phyloP scores from a whole-genome alignment of 1,284 basidiomycete species.

The Schizophyllum commune region DNA sequence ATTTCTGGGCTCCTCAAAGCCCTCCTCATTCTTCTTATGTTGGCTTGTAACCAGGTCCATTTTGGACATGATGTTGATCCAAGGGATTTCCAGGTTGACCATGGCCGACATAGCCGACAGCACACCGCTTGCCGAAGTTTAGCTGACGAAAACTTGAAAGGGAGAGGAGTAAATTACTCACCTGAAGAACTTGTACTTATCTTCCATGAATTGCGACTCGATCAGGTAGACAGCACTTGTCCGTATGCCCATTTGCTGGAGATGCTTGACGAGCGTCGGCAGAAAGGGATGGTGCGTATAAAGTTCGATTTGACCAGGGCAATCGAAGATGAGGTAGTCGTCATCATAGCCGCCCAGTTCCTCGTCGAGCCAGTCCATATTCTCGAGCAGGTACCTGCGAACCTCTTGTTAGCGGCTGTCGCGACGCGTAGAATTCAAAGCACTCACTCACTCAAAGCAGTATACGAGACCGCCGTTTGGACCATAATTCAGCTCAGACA shows the following conservation, averaged over 20 bases:
- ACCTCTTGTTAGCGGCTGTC: slow-evolving; percentile 1
- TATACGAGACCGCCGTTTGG: slow-evolving; percentile 97
- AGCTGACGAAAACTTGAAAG: slow-evolving; percentile 1
- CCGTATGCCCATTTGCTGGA: slow-evolving; percentile 68
- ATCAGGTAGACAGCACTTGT: slow-evolving; percentile 86
- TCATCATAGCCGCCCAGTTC: slow-evolving; percentile 92
- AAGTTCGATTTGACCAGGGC: slow-evolving; percentile 99
- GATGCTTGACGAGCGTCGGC: slow-evolving; percentile 74
- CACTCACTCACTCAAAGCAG: slow-evolving; percentile 96
- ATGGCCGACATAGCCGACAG: slow-evolving; percentile 98
- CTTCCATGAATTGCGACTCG: slow-evolving; percentile 99
- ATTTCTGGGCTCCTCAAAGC: slow-evolving; percentile 52
- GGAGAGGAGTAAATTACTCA: slow-evolving; percentile 17
- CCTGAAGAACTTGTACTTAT: slow-evolving; percentile 97
- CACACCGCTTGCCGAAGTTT: slow-evolving; percentile 63
- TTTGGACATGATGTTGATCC: slow-evolving; percentile 98
- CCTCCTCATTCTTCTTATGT: slow-evolving; percentile 37
- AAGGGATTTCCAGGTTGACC: slow-evolving; percentile 95
- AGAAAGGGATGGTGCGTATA: slow-evolving; percentile 98
- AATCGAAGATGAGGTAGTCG: slow-evolving; percentile 97
- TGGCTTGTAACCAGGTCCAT: slow-evolving; percentile 89
- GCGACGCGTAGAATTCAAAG: neutral
- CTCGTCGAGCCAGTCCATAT: slow-evolving; percentile 99
- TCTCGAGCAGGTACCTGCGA: slow-evolving; percentile 86
- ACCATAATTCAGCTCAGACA: slow-evolving; percentile 92